These are phyloP conservation scores for Lentinula aciculospora DNA, from an alignment of 768 basidiomycete species.

Conservation along the genomic window DNA sequence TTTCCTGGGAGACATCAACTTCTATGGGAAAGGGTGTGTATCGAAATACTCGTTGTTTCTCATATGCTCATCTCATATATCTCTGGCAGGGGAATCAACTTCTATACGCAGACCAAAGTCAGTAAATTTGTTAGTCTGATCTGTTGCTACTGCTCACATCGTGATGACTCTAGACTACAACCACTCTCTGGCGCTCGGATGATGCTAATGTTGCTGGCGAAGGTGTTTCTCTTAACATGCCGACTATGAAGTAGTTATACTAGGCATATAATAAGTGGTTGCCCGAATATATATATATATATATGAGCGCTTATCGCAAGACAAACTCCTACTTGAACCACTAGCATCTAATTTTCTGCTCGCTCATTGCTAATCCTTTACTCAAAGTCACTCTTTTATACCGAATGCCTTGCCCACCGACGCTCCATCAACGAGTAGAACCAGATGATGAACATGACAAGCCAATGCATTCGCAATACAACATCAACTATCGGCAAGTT, in stretches of 20 bases:
- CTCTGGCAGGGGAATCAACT: slow-evolving; percentile 68
- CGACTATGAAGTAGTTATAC: slow-evolving; percentile 2
- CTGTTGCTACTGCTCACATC: neutral
- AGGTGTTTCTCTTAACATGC: slow-evolving; percentile 7
- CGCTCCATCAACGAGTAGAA: neutral
- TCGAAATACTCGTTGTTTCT: neutral
- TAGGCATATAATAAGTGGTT: no score
- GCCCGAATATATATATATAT: no score
- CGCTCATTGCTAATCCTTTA: slow-evolving; percentile 5
- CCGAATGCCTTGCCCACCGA: neutral
- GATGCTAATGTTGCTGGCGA: slow-evolving; percentile 41
- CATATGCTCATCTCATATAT: neutral
- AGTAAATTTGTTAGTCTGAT: neutral
- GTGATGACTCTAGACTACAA: slow-evolving; percentile 65
- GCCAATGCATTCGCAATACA: neutral
- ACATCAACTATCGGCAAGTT: slow-evolving; percentile 7
- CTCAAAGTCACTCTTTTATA: neutral
- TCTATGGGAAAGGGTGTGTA: slow-evolving; percentile 70
- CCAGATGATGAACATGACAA: neutral
- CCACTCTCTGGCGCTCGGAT: slow-evolving; percentile 87
- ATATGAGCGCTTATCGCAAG: neutral
- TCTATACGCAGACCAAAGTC: slow-evolving; percentile 94
- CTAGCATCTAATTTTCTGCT: neutral
- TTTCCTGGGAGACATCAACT: slow-evolving; percentile 80
- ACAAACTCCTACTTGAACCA: neutral